Percentiles rank a stretch among this genome's conserved stretches.
Conservation (phyloP, 2,329 filamentous ascomycete species). For the Aciculosporium take region DNA sequence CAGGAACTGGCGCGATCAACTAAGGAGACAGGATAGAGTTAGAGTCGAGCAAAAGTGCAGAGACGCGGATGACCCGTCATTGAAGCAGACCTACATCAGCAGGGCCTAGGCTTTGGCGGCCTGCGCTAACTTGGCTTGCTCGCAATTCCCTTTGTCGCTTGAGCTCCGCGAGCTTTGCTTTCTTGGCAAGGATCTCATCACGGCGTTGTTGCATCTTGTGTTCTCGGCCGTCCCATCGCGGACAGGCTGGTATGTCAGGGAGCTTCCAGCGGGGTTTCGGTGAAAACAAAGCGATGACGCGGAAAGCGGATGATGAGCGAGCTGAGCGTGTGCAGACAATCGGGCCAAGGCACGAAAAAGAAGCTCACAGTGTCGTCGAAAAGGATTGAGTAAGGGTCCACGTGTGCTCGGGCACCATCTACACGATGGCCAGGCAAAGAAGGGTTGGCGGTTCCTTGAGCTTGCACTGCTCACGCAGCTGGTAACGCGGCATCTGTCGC, state of each 20-base stretch:
- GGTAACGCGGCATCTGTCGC: background rate
- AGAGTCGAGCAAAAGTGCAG: slow-evolving; percentile 1
- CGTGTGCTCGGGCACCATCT: background rate
- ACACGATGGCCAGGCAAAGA: background rate
- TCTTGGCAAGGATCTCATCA: slow-evolving; percentile 94
- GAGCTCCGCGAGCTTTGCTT: slow-evolving; percentile 90
- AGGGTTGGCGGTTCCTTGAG: background rate
- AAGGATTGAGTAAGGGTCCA: too few relatives aligned
- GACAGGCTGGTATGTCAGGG: slow-evolving; percentile 15
- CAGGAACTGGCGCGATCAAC: slow-evolving; percentile 54
- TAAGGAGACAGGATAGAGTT: slow-evolving; percentile 8
- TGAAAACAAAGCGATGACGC: background rate
- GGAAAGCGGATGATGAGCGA: background rate
- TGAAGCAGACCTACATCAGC: slow-evolving; percentile 48
- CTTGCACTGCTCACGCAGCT: background rate
- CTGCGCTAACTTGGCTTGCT: slow-evolving; percentile 57
- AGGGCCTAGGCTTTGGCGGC: slow-evolving; percentile 52
- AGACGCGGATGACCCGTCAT: background rate
- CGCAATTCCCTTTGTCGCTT: slow-evolving; percentile 82
- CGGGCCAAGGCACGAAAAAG: background rate
- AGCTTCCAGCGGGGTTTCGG: background rate
- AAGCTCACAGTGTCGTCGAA: background rate
- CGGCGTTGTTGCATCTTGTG: slow-evolving; percentile 61
- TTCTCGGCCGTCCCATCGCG: slow-evolving; percentile 33
- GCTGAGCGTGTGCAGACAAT: background rate